Percentiles rank a stretch among this genome's conserved stretches.
Evolutionary conservation across 371 early-diverging fungal species (phyloP).

Genomic region (Mortierella sp.): DNA sequence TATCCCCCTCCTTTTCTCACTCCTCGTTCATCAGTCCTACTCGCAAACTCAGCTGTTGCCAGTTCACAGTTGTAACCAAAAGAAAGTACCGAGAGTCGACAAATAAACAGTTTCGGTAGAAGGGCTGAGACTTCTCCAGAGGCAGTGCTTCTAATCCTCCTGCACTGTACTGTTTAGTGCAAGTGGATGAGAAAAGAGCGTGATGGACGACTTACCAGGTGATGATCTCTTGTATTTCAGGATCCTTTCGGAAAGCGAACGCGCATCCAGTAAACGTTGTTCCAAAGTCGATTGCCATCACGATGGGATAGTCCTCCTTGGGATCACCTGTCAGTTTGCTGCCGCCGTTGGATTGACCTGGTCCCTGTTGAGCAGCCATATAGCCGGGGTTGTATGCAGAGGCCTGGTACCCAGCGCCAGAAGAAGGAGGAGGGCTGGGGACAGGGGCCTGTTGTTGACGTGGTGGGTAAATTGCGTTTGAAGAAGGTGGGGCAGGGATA

Average conservation of each 20-base stretch:
- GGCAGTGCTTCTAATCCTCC: not conserved
- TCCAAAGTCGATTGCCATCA: slow-evolving; percentile 58
- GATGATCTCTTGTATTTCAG: slow-evolving; percentile 57
- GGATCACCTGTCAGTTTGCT: slow-evolving; percentile 50
- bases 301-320: slow-evolving; percentile 57
- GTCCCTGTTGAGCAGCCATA: slow-evolving; percentile 22
- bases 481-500: slow-evolving; percentile 40
- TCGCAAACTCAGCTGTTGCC: not conserved
- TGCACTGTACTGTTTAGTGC: not conserved
- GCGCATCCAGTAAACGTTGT: slow-evolving; percentile 57
- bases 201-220: slow-evolving; percentile 40
- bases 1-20: not conserved
- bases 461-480: slow-evolving; percentile 37
- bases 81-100: not conserved
- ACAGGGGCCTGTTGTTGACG: slow-evolving; percentile 19
- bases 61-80: not conserved
- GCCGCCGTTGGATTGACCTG: slow-evolving; percentile 34
- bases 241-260: slow-evolving; percentile 55
- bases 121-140: slow-evolving; percentile 1
- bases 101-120: not conserved
- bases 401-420: slow-evolving; percentile 22
- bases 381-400: slow-evolving; percentile 28
- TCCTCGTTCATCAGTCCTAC: not conserved
- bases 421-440: slow-evolving; percentile 19
- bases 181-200: not conserved